Evolutionary conservation across 768 basidiomycete species (phyloP).

Genomic region (Tremella fuciformis): DNA sequence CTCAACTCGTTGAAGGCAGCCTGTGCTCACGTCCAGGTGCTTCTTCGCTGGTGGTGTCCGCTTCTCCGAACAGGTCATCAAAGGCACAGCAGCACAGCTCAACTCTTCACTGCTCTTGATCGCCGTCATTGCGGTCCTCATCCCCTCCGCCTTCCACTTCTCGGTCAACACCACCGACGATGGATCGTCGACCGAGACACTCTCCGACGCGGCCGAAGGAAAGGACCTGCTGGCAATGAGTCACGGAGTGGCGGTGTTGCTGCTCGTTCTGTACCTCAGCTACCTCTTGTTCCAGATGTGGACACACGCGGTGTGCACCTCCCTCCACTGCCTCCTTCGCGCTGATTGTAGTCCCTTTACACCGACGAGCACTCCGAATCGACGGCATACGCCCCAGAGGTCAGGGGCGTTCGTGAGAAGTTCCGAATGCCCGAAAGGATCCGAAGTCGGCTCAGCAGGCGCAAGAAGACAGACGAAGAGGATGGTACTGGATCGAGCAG

Average conservation of each 20-base stretch:
- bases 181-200: constrained; percentile 47
- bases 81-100: constrained; percentile 57
- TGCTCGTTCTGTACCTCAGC: constrained; percentile 55
- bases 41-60: constrained; percentile 55
- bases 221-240: constrained; percentile 56
- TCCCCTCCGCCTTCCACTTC: constrained; percentile 52
- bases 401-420: constrained; percentile 29
- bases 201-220: constrained; percentile 51
- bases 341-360: constrained; percentile 52
- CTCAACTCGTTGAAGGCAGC: constrained; percentile 1
- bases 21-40: constrained; percentile 20
- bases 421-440: constrained; percentile 16
- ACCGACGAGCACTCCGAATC: constrained; percentile 38
- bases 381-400: constrained; percentile 38
- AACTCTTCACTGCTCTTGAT: constrained; percentile 52
- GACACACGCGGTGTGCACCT: constrained; percentile 56
- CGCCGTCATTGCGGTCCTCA: constrained; percentile 52
- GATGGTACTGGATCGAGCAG: constrained; percentile 9
- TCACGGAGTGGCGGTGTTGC: constrained; percentile 57
- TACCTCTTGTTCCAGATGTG: constrained; percentile 61
- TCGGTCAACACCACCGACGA: constrained; percentile 24
- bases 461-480: constrained; percentile 37
- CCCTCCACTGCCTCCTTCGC: background rate
- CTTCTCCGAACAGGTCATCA: constrained; percentile 60
- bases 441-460: constrained; percentile 14